A percentile compares a stretch with the other conserved stretches of the same genome.
Conservation (phyloP, 768 basidiomycete species). For the Termitomyces sp. region DNA sequence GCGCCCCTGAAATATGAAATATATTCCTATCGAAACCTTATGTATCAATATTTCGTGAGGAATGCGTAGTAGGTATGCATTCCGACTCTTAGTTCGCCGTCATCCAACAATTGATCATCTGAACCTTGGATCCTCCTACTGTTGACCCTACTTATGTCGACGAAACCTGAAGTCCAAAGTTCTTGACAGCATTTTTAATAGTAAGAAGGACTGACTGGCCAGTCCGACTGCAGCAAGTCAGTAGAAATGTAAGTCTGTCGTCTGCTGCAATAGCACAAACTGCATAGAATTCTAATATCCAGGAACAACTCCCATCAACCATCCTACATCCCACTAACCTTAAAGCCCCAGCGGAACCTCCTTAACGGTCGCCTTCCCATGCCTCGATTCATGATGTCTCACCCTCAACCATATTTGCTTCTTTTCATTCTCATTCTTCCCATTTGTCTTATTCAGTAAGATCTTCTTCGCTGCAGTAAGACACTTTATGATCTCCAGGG, state of each 20-base stretch:
- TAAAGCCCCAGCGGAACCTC: neutral
- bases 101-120: too few relatives aligned
- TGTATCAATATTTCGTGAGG: too few relatives aligned
- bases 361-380: neutral
- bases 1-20: too few relatives aligned
- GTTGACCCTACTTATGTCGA: too few relatives aligned
- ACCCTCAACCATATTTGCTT: neutral
- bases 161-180: too few relatives aligned
- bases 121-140: too few relatives aligned
- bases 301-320: neutral
- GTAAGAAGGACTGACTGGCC: too few relatives aligned
- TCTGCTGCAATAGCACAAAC: neutral
- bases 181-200: too few relatives aligned
- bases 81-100: too few relatives aligned
- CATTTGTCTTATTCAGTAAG: neutral
- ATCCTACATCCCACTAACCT: neutral
- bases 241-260: neutral
- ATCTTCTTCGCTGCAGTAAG: neutral
- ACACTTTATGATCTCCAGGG: neutral
- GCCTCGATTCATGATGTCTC: neutral
- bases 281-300: neutral
- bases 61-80: too few relatives aligned
- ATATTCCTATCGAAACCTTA: too few relatives aligned
- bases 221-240: too few relatives aligned
- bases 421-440: neutral